Evolutionary conservation across 257 asterid genomes (phyloP).

Genomic region (Fraxinus excelsior): DNA sequence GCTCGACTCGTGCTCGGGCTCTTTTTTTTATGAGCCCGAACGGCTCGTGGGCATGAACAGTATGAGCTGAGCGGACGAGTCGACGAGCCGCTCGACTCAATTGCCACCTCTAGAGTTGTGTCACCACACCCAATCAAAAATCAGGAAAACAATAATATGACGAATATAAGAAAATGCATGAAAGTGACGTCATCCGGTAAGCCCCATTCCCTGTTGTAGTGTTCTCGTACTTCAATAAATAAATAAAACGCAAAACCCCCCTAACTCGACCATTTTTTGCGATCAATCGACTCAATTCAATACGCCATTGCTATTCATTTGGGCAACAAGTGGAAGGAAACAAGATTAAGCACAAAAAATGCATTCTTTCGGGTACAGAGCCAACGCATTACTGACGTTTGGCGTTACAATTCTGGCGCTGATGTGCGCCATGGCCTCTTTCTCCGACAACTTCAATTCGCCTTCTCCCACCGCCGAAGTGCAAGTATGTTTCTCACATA

Average conservation of each 20-base stretch:
- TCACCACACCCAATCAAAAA: background rate
- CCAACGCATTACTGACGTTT: constrained; percentile 77
- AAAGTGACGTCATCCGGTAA: background rate
- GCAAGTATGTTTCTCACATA: constrained; percentile 40
- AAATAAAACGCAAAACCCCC: background rate
- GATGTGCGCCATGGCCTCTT: constrained; percentile 83
- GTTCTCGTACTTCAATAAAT: background rate
- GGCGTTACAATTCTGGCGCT: constrained; percentile 83
- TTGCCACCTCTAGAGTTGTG: too few species aligned
- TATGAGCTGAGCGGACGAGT: too few species aligned
- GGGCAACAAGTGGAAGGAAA: background rate
- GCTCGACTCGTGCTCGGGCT: too few species aligned
- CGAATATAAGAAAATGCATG: background rate
- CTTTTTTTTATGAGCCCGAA: too few species aligned
- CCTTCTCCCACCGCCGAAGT: constrained; percentile 75
- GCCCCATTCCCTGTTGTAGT: background rate
- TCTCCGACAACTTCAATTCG: constrained; percentile 80
- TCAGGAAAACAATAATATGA: background rate
- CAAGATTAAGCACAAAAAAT: constrained; percentile 30
- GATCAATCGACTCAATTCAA: background rate
- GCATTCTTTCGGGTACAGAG: constrained; percentile 83
- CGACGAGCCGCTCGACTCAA: too few species aligned
- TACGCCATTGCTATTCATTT: background rate
- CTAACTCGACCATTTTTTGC: background rate
- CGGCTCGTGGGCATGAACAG: too few species aligned